phyloP scores from a whole-genome alignment of 2,329 filamentous ascomycete species.

The Ascochyta rabiei region DNA sequence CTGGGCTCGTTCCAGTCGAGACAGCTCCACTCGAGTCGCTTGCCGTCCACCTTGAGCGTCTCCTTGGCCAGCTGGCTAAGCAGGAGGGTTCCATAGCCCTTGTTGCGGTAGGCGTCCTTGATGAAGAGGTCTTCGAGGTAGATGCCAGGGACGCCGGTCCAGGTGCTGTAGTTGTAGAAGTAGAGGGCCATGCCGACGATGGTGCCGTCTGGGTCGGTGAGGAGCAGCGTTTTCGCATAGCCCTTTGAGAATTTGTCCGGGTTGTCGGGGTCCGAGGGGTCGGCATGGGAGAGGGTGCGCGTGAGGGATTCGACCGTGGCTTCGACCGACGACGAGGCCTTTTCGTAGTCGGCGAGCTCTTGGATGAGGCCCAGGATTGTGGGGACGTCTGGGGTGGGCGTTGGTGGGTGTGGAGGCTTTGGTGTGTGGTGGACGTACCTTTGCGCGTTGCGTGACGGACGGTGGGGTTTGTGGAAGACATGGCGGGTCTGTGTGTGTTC shows the following conservation, averaged over 20 bases:
- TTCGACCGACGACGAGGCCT: slow-evolving; percentile 73
- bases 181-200: slow-evolving; percentile 83
- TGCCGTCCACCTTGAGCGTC: slow-evolving; percentile 73
- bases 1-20: slow-evolving; percentile 92
- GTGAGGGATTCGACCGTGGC: slow-evolving; percentile 77
- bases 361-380: slow-evolving; percentile 82
- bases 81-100: slow-evolving; percentile 79
- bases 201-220: slow-evolving; percentile 54
- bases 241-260: slow-evolving; percentile 56
- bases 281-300: slow-evolving; percentile 79
- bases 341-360: slow-evolving; percentile 87
- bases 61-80: slow-evolving; percentile 80
- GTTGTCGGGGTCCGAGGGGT: slow-evolving; percentile 36
- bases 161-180: slow-evolving; percentile 96
- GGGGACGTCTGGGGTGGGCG: slow-evolving; percentile 69
- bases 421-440: slow-evolving; percentile 52
- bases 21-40: slow-evolving; percentile 86
- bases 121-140: slow-evolving; percentile 96
- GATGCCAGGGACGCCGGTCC: slow-evolving; percentile 84
- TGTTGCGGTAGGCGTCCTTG: slow-evolving; percentile 69
- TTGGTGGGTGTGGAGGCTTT: not conserved
- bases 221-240: slow-evolving; percentile 77
- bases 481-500: slow-evolving; percentile 7
- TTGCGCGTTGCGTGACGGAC: slow-evolving; percentile 66
- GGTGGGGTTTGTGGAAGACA: slow-evolving; percentile 39